Percentiles rank a stretch among this genome's conserved stretches.
phyloP scores from a whole-genome alignment of 2,329 filamentous ascomycete species.

The Pezicula radicicola region DNA sequence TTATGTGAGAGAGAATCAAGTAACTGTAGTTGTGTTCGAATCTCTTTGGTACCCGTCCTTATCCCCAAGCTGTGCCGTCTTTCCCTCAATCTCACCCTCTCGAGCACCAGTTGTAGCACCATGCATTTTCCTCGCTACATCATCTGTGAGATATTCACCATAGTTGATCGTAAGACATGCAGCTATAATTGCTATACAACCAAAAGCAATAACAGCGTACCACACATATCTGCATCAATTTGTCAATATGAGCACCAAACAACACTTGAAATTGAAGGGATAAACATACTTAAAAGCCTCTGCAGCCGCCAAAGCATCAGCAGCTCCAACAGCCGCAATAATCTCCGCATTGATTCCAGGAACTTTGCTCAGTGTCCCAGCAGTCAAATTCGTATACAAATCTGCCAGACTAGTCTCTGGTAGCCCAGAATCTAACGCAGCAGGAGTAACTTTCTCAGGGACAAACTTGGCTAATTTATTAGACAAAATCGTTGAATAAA shows the following conservation, averaged over 20 bases:
- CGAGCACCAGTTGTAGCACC: background rate
- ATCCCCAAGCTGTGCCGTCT: no score
- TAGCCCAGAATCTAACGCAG: constrained; percentile 33
- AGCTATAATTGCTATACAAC: constrained; percentile 1
- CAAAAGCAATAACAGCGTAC: constrained; percentile 9
- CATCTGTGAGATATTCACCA: constrained; percentile 8
- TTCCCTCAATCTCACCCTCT: background rate
- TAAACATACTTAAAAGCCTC: constrained; percentile 3
- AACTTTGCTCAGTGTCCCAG: constrained; percentile 3
- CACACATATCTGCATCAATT: constrained; percentile 2
- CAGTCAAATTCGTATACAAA: constrained; percentile 3
- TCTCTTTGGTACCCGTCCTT: no score
- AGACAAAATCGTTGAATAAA: constrained; percentile 33
- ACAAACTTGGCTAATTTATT: constrained; percentile 31
- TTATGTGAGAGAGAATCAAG: no score
- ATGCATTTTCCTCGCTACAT: constrained; percentile 10
- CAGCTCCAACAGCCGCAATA: constrained; percentile 1
- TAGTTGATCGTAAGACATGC: constrained; percentile 6
- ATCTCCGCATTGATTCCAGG: constrained; percentile 6
- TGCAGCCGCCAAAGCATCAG: constrained; percentile 1
- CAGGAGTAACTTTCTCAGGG: constrained; percentile 27
- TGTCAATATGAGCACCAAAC: background rate
- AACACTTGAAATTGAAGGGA: background rate
- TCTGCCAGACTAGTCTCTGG: constrained; percentile 15
- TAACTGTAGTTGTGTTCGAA: no score